phyloP scores from a whole-genome alignment of 2,329 filamentous ascomycete species.

The Botryotinia convoluta region DNA sequence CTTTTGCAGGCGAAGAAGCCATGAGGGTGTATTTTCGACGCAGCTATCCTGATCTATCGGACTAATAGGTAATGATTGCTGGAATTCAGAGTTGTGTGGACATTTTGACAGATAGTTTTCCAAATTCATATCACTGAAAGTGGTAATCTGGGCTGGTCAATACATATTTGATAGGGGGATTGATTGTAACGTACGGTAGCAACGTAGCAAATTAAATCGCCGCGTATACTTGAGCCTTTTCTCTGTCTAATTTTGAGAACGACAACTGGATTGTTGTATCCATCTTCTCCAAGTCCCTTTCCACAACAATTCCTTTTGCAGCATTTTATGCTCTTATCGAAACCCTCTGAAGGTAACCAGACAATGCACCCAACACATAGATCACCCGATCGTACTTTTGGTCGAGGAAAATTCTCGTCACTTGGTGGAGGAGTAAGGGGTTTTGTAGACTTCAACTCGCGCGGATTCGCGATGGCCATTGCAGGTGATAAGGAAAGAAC shows the following conservation, averaged over 20 bases:
- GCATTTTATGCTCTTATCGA: slow-evolving; percentile 20
- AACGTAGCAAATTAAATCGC: slow-evolving; percentile 28
- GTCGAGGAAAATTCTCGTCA: slow-evolving; percentile 8
- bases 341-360: slow-evolving; percentile 22
- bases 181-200: slow-evolving; percentile 20
- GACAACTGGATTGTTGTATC: slow-evolving; percentile 25
- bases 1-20: slow-evolving; percentile 23
- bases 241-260: slow-evolving; percentile 24
- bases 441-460: background rate
- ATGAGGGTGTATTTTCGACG: slow-evolving; percentile 9
- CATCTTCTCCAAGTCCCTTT: slow-evolving; percentile 22
- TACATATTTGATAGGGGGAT: background rate
- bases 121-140: slow-evolving; percentile 22
- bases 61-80: slow-evolving; percentile 23
- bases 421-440: slow-evolving; percentile 1
- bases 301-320: slow-evolving; percentile 20
- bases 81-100: slow-evolving; percentile 3
- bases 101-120: slow-evolving; percentile 20
- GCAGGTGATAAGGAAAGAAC: background rate
- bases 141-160: slow-evolving; percentile 22
- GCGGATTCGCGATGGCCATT: slow-evolving; percentile 1
- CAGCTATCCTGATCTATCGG: slow-evolving; percentile 13
- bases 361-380: slow-evolving; percentile 28
- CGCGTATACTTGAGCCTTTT: slow-evolving; percentile 19
- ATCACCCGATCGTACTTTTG: slow-evolving; percentile 20